A percentile compares a stretch with the other conserved stretches of the same genome.
phyloP scores from a whole-genome alignment of 2,329 filamentous ascomycete genomes.

The Chrysoporthe austroafricana region DNA sequence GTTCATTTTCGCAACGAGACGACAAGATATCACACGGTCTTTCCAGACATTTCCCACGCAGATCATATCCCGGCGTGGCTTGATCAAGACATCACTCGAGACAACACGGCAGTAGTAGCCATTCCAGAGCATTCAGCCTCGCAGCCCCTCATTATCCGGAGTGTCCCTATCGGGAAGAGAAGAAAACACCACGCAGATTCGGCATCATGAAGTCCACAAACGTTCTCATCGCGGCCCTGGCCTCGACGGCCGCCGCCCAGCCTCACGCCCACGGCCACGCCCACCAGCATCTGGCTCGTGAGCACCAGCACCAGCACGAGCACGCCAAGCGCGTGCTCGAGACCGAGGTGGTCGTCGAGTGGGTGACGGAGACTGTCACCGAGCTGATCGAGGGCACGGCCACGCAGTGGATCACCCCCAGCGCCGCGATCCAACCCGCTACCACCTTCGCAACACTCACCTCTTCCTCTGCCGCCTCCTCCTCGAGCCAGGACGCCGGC shows the following conservation, averaged over 20 bases:
- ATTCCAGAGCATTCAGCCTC: slow-evolving; percentile 22
- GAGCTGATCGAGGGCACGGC: slow-evolving; percentile 52
- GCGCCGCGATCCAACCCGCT: slow-evolving; percentile 30
- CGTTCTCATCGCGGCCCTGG: slow-evolving; percentile 47
- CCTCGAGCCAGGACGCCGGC: slow-evolving; percentile 30
- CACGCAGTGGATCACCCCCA: slow-evolving; percentile 49
- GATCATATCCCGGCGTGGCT: neutral
- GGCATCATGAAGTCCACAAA: slow-evolving; percentile 47
- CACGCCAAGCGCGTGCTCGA: slow-evolving; percentile 49
- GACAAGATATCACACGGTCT: slow-evolving; percentile 1
- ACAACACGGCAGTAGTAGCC: slow-evolving; percentile 5
- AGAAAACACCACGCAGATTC: neutral
- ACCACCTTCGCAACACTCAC: slow-evolving; percentile 33
- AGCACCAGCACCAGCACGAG: slow-evolving; percentile 43
- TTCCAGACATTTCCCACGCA: slow-evolving; percentile 2
- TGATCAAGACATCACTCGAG: slow-evolving; percentile 16
- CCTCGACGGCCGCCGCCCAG: slow-evolving; percentile 53
- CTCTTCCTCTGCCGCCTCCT: slow-evolving; percentile 14
- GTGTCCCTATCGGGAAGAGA: neutral
- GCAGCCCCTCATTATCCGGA: slow-evolving; percentile 20
- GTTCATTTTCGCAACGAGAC: slow-evolving; percentile 22
- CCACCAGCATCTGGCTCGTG: slow-evolving; percentile 37
- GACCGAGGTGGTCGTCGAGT: slow-evolving; percentile 50
- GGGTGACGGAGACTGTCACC: slow-evolving; percentile 56
- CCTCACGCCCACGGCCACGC: slow-evolving; percentile 47